A percentile compares a stretch with the other conserved stretches of the same genome.
phyloP scores from a whole-genome alignment of 2,329 filamentous ascomycete species.

The Triangularia setosa region DNA sequence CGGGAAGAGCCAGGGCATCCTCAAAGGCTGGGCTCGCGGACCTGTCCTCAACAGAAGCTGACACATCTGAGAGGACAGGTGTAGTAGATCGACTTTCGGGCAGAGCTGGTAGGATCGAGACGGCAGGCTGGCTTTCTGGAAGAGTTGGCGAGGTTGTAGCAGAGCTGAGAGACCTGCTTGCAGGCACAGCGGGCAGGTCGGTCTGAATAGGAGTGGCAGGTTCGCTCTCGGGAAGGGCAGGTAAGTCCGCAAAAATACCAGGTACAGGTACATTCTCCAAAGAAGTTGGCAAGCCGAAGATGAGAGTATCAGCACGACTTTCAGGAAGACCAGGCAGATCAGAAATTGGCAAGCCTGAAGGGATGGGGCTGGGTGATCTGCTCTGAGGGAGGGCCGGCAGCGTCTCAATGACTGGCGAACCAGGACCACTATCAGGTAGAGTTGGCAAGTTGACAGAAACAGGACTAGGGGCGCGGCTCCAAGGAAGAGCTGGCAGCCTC shows the following conservation, averaged over 20 bases:
- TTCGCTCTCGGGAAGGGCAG: neutral
- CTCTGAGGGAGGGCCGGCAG: neutral
- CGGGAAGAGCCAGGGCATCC: neutral
- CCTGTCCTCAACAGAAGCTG: neutral
- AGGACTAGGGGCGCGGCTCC: neutral
- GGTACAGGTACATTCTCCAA: neutral
- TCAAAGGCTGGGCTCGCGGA: neutral
- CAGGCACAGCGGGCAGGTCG: neutral
- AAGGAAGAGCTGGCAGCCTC: neutral
- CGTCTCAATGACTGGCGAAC: neutral
- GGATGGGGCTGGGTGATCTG: neutral
- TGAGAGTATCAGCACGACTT: neutral
- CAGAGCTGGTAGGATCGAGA: neutral
- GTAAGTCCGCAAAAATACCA: neutral
- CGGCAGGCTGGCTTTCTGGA: conserved; percentile 1
- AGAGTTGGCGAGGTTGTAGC: neutral
- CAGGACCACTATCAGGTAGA: conserved; percentile 9
- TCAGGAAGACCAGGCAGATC: conserved; percentile 38
- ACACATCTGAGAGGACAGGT: neutral
- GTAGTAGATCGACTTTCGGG: conserved; percentile 8
- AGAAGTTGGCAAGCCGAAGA: neutral
- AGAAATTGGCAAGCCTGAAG: neutral
- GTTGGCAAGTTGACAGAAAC: neutral
- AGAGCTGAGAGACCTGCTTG: neutral
- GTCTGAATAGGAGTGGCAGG: neutral